Base-by-base conservation (phyloP, 345 rosid genomes). In the Geranium rotundifolium region DNA sequence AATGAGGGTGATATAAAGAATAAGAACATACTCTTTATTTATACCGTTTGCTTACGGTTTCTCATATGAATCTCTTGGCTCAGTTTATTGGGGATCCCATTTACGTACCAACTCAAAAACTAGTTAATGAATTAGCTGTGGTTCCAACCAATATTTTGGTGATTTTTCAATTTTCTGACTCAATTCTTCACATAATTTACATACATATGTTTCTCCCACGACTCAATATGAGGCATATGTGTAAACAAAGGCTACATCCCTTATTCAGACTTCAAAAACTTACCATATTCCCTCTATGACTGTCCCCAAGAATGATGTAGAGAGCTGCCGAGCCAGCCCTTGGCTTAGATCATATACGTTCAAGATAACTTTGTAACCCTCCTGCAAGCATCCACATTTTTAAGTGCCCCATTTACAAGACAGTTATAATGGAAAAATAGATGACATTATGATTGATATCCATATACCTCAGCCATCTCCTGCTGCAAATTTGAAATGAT, bases 261-360 rank as follows among this genome's bases (percentile, higher is more conserved):
- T 62, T 54, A 30, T 49, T 19, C 10, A n/a, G 49, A 30, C 30
- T 5, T 19, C 27, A 66, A 59, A 67, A 29, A 71, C 87, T 80
- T 67, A 93, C 99, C 97, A 93, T 31, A 93, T 89, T 50, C 89
- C 99, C 69, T 93, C 99, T 62, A 93, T 81, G 41, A 73, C 82
- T 75, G 85, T 90, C 31, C 99, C 99, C 74, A 90, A 63, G 59
- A 93, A 83, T 9, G 91, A 39, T 1, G 72, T 74, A 5, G 99
- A 93, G 57, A 93, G 91, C 67, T 90, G 95, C 15, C 86, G 91
- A 0, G 99, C 99, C 56, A 93, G 80, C 62, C 99, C 99, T 74
- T 80, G 87, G 83, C 99, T 93, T 31, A 93, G 81, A 59, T 93
- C 99, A 65, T 93, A 90, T 19, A 93, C 87, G 63, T 90, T 79